Conservation (phyloP, 176 grass and related monocot genomes). For the Carex scoparia region DNA sequence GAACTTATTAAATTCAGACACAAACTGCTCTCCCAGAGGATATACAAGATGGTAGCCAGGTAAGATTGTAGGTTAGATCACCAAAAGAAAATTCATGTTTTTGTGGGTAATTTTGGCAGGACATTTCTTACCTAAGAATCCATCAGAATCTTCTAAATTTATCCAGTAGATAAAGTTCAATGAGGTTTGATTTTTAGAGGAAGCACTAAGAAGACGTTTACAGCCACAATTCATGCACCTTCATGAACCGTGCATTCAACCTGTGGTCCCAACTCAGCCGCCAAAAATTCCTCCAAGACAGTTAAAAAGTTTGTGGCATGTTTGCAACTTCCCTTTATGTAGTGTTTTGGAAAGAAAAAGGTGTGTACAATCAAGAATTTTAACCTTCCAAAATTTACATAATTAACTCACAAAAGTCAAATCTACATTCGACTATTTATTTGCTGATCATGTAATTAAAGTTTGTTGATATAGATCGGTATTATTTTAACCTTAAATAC, state of each 20-base stretch:
- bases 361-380: too few species aligned
- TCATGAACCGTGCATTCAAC: background rate
- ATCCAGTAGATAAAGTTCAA: background rate
- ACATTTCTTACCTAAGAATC: constrained; percentile 7
- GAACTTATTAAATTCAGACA: too few species aligned
- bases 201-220: background rate
- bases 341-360: background rate
- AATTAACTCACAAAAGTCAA: background rate
- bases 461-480: background rate
- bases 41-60: too few species aligned
- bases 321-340: background rate
- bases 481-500: background rate
- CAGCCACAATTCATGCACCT: background rate
- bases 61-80: too few species aligned
- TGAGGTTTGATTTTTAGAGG: background rate
- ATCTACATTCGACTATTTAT: too few species aligned
- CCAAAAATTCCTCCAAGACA: background rate
- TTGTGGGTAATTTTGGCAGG: background rate
- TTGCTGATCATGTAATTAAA: background rate
- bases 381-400: background rate
- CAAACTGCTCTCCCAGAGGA: too few species aligned
- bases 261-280: background rate
- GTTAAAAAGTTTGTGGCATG: background rate
- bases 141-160: too few species aligned
- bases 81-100: background rate